Conservation (phyloP, 345 rosid genomes). For the Populus simonii region DNA sequence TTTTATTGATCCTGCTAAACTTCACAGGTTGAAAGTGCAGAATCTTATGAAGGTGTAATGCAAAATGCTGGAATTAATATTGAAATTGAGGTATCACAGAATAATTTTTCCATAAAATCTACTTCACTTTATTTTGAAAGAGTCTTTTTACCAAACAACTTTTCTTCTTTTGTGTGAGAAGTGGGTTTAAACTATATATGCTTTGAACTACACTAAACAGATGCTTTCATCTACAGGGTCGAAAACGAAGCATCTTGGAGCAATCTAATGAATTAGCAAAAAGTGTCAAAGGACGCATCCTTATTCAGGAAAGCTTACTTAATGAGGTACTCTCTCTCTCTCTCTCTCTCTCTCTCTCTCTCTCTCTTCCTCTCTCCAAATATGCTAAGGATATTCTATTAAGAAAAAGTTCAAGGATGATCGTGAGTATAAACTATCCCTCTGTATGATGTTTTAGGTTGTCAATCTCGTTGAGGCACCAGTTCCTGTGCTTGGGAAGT, state of each 20-base stretch:
- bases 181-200: slow-evolving; percentile 2
- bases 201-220: neutral
- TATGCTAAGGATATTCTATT: neutral
- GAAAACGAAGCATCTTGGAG: slow-evolving; percentile 64
- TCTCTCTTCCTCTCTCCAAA: slow-evolving; percentile 18
- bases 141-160: no score
- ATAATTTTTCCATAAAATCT: neutral
- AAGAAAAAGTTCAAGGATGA: neutral
- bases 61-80: slow-evolving; percentile 72
- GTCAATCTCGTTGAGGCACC: slow-evolving; percentile 97
- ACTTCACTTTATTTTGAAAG: no score
- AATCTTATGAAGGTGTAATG: slow-evolving; percentile 60
- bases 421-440: slow-evolving; percentile 1
- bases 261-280: slow-evolving; percentile 55
- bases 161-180: neutral
- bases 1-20: neutral
- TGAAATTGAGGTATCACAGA: slow-evolving; percentile 59
- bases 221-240: slow-evolving; percentile 45
- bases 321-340: slow-evolving; percentile 54
- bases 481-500: slow-evolving; percentile 77
- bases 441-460: slow-evolving; percentile 49
- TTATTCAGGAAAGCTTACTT: slow-evolving; percentile 59
- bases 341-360: slow-evolving; percentile 15
- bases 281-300: slow-evolving; percentile 59
- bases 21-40: slow-evolving; percentile 68